phyloP scores from a whole-genome alignment of 129 eudicot genomes.

The Pittosporum tobira region DNA sequence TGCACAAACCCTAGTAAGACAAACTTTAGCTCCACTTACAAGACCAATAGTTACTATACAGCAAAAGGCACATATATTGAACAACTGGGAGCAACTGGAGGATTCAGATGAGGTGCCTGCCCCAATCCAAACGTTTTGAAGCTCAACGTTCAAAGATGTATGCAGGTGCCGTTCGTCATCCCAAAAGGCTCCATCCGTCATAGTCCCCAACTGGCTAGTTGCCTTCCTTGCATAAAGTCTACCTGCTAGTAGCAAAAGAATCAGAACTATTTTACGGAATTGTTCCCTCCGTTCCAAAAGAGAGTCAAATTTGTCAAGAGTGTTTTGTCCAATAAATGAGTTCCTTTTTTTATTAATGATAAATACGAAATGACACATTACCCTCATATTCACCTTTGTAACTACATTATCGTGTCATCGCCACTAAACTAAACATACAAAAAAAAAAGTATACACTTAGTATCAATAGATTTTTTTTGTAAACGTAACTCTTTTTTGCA shows the following conservation, averaged over 20 bases:
- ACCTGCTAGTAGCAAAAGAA: constrained; percentile 13
- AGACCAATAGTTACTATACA: constrained; percentile 36
- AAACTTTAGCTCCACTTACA: constrained; percentile 16
- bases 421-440: no score
- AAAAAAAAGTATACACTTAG: no score
- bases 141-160: constrained; percentile 18
- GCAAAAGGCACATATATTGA: constrained; percentile 30
- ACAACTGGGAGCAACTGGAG: constrained; percentile 21
- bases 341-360: no score
- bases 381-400: no score
- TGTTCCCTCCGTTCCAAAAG: no score
- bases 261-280: neutral
- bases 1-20: constrained; percentile 26
- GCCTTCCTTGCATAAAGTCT: constrained; percentile 7
- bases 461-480: no score
- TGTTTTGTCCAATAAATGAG: no score
- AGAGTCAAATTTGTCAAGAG: no score
- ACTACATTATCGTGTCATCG: no score
- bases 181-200: constrained; percentile 2
- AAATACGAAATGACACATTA: no score
- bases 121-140: constrained; percentile 14
- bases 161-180: constrained; percentile 11
- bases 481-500: no score
- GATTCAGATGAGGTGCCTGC: constrained; percentile 18
- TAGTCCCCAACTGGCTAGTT: constrained; percentile 1